Base-by-base conservation (phyloP, 2,329 filamentous ascomycete genomes). In the Verticillium albo-atrum region DNA sequence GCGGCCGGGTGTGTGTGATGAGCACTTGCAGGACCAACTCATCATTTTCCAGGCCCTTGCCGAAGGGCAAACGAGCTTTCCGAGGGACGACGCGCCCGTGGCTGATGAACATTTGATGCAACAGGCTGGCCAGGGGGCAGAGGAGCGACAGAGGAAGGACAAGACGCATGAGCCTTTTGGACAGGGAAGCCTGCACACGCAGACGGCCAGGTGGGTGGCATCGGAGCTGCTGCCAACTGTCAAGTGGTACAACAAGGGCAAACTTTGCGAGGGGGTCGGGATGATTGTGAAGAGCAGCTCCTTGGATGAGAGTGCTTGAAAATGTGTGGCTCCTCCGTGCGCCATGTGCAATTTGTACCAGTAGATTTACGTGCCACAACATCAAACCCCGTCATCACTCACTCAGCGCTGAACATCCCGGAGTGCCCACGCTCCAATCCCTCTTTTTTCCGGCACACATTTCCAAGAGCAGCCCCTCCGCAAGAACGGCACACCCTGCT, bases 191-290 rank as follows among this genome's bases (percentile, higher is more conserved):
- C 72, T 75, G 62, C 85, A 88, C 63, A 77, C 84, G 0, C 78
- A 76, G 50, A 88, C 85, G n/a, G 85, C 82, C 15, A 75, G 84
- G 62, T 88, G 84, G 84, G 81, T 88, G 25, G 76, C 75, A 1
- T 76, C 78, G 30, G 72, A 83, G 66, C 62, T 88, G 37, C 62
- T 87, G 20, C 79, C 82, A 0, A 63, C 63, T 1, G 73, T 79
- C 1, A 70, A 73, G 57, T 86, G 82, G 75, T 83, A 77, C 61
- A 76, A 82, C 60, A 76, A 77, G 30, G 84, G 83, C 0, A 74
- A 73, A 3, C 60, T 82, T 4, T 82, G 82, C 60, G 73, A 80
- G 60, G 83, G 83, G 0, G 71, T 71, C 2, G 79, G 78, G 1
- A 65, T 72, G 26, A 53, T 12, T 28, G 7, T 10, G 2, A 30